These are phyloP conservation scores for Angomonas ambiguus DNA, from an alignment of 208 protist species.

Conservation along the genomic window DNA sequence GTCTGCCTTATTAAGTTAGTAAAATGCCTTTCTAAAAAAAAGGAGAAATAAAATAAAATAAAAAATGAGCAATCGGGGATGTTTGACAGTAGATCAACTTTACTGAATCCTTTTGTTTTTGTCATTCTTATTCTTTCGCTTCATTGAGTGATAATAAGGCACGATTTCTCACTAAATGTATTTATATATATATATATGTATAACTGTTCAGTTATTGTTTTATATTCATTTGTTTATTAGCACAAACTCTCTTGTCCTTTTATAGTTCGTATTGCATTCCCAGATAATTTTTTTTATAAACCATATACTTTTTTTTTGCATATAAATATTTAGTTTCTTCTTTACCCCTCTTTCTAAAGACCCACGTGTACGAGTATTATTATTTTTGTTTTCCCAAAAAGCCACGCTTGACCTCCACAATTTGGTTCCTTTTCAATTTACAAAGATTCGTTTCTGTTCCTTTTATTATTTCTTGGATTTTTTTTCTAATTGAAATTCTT, in stretches of 20 bases:
- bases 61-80: not conserved
- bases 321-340: not conserved
- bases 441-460: not conserved
- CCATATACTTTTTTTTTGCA: not conserved
- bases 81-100: not conserved
- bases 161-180: too few species aligned
- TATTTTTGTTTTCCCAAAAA: not conserved
- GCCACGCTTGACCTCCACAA: too few species aligned
- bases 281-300: not conserved
- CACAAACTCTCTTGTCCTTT: not conserved
- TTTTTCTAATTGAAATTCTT: not conserved
- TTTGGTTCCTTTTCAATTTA: not conserved
- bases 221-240: not conserved
- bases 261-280: not conserved
- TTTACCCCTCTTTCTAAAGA: not conserved
- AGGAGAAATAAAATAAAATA: not conserved
- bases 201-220: not conserved
- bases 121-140: too few species aligned
- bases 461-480: not conserved
- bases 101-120: too few species aligned
- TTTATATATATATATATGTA: not conserved
- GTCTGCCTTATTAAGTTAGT: conserved; percentile 15
- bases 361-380: not conserved
- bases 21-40: too few species aligned
- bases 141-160: too few species aligned